Percentiles rank a stretch among this genome's conserved stretches.
phyloP scores from a whole-genome alignment of 2,329 filamentous ascomycete genomes.

The Aureobasidium vineae region DNA sequence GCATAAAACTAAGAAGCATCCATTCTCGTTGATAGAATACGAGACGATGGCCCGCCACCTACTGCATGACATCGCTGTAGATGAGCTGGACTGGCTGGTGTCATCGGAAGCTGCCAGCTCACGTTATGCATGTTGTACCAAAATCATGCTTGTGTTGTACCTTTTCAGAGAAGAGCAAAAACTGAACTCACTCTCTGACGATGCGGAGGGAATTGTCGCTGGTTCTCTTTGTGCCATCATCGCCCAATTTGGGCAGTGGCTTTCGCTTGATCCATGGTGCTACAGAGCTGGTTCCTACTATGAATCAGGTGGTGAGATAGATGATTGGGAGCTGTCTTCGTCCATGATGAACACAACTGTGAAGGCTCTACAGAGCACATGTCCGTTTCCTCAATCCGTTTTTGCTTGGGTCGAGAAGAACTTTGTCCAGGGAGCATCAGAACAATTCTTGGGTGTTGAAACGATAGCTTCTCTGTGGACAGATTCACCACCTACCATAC shows the following conservation, averaged over 20 bases:
- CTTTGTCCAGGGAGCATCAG: conserved; percentile 28
- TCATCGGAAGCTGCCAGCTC: conserved; percentile 51
- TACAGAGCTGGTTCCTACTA: conserved; percentile 55
- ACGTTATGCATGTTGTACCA: conserved; percentile 35
- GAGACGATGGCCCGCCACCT: conserved; percentile 27
- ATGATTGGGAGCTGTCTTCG: conserved; percentile 35
- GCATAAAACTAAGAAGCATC: conserved; percentile 3
- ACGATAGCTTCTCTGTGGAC: conserved; percentile 32
- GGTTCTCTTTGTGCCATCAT: conserved; percentile 65
- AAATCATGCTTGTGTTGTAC: conserved; percentile 67
- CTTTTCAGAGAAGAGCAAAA: conserved; percentile 88
- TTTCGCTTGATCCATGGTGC: conserved; percentile 68
- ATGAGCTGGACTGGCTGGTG: conserved; percentile 28
- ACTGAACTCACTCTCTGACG: conserved; percentile 53
- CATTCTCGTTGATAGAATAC: conserved; percentile 25
- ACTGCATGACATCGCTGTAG: conserved; percentile 19
- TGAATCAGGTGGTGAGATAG: conserved; percentile 58
- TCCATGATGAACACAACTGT: conserved; percentile 36
- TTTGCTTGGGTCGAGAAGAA: conserved; percentile 37
- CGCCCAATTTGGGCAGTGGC: conserved; percentile 77
- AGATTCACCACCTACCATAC: neutral
- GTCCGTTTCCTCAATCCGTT: conserved; percentile 5
- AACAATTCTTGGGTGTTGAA: conserved; percentile 32
- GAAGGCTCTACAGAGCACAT: neutral
- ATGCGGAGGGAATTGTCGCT: neutral